phyloP scores from a whole-genome alignment of 179 eudicot genomes.

The Monotropa hypopitys region DNA sequence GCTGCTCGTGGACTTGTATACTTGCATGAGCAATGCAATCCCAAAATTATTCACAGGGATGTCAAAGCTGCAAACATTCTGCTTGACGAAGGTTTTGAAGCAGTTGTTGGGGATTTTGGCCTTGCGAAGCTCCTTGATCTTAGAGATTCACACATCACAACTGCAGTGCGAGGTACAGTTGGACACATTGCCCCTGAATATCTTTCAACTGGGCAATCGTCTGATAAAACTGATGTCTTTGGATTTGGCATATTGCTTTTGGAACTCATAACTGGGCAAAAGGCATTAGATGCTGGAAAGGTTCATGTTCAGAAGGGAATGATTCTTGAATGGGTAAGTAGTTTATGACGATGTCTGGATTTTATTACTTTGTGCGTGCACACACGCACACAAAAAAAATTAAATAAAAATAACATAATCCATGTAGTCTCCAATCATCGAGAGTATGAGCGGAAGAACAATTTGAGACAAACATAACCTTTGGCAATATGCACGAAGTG shows the following conservation, averaged over 20 bases:
- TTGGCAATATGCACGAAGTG: no score
- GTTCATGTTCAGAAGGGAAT: conserved; percentile 82
- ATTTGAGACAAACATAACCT: no score
- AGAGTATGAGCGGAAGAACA: no score
- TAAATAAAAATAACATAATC: no score
- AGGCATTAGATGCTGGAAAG: conserved; percentile 57
- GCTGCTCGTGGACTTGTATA: conserved; percentile 80
- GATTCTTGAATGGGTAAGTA: conserved; percentile 65
- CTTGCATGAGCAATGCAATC: conserved; percentile 88
- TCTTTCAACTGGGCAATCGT: conserved; percentile 89
- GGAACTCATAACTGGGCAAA: conserved; percentile 84
- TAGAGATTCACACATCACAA: conserved; percentile 81
- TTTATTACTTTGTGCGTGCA: not conserved
- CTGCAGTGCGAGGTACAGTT: conserved; percentile 89
- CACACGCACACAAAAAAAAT: no score
- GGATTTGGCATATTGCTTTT: conserved; percentile 81
- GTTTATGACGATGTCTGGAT: not conserved
- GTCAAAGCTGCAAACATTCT: conserved; percentile 94
- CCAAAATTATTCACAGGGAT: conserved; percentile 88
- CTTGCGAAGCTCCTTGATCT: conserved; percentile 87
- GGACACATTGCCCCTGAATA: conserved; percentile 96
- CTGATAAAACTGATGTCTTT: conserved; percentile 87
- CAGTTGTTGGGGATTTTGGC: conserved; percentile 95
- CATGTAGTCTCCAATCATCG: no score
- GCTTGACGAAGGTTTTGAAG: conserved; percentile 82